Evolutionary conservation across 2,329 filamentous ascomycete genomes (phyloP), one percentile per base, ranked within the genome.

Genomic region (Phaeosphaeria sp.): DNA sequence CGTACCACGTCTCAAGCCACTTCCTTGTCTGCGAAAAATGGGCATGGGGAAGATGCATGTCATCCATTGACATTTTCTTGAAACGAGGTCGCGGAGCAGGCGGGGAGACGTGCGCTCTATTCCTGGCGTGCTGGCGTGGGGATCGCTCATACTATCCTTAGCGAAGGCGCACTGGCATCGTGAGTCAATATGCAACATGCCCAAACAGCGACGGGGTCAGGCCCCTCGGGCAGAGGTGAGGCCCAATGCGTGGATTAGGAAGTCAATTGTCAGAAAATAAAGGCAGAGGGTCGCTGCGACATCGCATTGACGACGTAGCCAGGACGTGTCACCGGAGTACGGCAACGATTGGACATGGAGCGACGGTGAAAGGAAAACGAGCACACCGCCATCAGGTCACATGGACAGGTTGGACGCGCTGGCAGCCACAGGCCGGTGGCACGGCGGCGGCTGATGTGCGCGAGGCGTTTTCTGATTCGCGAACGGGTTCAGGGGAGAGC

Each of bases 341-440:
- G 57, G 51, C 54, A 62, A 47, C 55, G 65, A 67, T 68, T 71
- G 65, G 63, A 51, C 44, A 51, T 42, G 30, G 56, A 40, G 30
- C n/a, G 39, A 54, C 15, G 53, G 58, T 17, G 2, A 30, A 53
- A 55, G 55, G 22, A 43, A 27, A 24, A 22, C 66, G 30, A 67
- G 66, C 71, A 75, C 72, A 75, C 74, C 72, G 74, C 73, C 63
- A 57, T 51, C 61, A 66, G 61, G 64, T 69, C 71, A 74, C 69
- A 69, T 73, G 71, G 71, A 66, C 61, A 52, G 56, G 53, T 17
- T 22, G 46, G 40, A 51, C 45, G 25, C 45, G 49, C 44, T 58
- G 60, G 36, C 36, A 39, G 36, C 36, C 36, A 39, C 36, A 39
- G 36, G 15, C 36, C 46, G 55, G 53, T 59, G 48, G 53, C n/a